These are phyloP conservation scores for Murraya koenigii DNA, from an alignment of 345 rosid species.

Conservation along the genomic window DNA sequence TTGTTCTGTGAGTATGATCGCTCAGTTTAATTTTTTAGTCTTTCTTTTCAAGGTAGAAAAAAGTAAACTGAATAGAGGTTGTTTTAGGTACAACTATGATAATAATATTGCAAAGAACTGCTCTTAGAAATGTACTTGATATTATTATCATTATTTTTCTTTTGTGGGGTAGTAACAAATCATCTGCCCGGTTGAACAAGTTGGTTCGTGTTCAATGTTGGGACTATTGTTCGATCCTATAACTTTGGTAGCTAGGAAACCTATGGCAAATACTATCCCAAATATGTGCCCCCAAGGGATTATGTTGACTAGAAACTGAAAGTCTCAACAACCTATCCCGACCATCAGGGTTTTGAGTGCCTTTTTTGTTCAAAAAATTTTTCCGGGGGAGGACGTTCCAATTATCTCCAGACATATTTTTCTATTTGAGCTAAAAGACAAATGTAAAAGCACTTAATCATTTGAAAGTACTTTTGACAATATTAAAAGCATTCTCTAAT, in stretches of 20 bases:
- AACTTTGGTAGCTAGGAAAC: background rate
- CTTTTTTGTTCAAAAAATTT: background rate
- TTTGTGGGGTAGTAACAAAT: background rate
- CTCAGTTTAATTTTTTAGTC: background rate
- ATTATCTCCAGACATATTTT: background rate
- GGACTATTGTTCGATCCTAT: background rate
- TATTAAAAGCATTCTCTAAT: background rate
- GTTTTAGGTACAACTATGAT: background rate
- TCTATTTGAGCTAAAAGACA: background rate
- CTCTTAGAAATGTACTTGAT: background rate
- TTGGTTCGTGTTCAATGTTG: background rate
- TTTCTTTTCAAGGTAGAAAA: background rate
- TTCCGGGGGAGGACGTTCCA: background rate
- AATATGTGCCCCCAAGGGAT: background rate
- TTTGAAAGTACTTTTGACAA: background rate
- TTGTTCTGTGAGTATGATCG: background rate
- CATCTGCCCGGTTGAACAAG: background rate
- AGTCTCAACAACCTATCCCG: background rate
- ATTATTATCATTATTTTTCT: background rate
- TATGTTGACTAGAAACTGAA: background rate
- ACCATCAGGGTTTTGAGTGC: background rate
- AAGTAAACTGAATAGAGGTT: background rate
- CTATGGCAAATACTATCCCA: background rate
- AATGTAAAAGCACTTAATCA: background rate
- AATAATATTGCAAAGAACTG: background rate